These are phyloP conservation scores for Fusarium temperatum DNA, from an alignment of 2,329 filamentous ascomycete genomes.

Conservation along the genomic window DNA sequence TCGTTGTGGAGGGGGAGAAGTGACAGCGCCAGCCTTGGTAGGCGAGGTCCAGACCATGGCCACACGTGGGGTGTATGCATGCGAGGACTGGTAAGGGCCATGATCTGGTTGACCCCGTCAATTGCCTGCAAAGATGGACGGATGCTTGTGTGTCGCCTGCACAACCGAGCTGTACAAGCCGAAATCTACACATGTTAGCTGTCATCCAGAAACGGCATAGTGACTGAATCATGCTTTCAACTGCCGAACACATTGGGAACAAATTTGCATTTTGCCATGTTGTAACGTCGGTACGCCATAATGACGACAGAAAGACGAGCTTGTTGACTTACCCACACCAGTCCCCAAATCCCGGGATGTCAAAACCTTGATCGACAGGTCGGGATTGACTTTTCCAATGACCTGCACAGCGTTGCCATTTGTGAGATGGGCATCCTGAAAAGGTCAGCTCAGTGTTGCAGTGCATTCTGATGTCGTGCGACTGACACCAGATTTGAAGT, in stretches of 20 bases:
- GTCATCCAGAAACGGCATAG: neutral
- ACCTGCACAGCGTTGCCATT: conserved; percentile 77
- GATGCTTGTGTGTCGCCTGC: conserved; percentile 83
- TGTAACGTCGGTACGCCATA: neutral
- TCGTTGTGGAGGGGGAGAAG: neutral
- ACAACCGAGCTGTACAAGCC: conserved; percentile 80
- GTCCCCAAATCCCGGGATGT: conserved; percentile 75
- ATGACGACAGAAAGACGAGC: conserved; percentile 32
- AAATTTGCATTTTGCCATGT: neutral
- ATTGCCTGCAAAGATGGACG: conserved; percentile 74
- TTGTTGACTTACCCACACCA: conserved; percentile 68
- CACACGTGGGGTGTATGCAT: conserved; percentile 45
- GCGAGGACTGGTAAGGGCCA: conserved; percentile 32
- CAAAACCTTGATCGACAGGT: conserved; percentile 76
- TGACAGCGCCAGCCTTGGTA: conserved; percentile 3
- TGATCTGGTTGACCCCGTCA: conserved; percentile 47
- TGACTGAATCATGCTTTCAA: neutral
- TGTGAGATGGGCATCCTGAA: conserved; percentile 75
- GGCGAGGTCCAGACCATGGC: conserved; percentile 52
- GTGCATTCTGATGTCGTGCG: neutral
- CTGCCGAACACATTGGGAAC: neutral
- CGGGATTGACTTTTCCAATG: conserved; percentile 81
- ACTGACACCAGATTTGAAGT: neutral
- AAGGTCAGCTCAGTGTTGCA: neutral
- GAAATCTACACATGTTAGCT: conserved; percentile 68